phyloP scores from a whole-genome alignment of 192 early-diverging fungal species.

The Coemansia sp. region DNA sequence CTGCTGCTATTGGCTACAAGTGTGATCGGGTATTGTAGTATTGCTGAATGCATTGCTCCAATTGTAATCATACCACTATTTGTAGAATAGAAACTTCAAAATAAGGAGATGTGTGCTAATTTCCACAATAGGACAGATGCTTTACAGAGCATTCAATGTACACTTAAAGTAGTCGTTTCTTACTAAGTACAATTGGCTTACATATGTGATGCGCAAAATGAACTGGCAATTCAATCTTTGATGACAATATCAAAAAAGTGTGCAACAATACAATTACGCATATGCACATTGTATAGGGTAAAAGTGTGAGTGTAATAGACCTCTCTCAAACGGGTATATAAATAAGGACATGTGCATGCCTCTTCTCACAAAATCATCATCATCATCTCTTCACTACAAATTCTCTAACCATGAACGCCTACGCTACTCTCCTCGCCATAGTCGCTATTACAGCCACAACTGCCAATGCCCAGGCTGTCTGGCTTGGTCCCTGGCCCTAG shows the following conservation, averaged over 20 bases:
- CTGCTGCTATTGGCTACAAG: no score
- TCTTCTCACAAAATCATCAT: background rate
- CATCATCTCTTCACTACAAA: conserved; percentile 6
- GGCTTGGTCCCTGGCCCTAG: conserved; percentile 22
- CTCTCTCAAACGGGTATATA: background rate
- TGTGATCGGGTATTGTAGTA: no score
- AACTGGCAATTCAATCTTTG: background rate
- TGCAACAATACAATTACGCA: background rate
- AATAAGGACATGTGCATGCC: background rate
- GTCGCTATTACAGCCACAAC: conserved; percentile 14
- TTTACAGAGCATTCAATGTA: no score
- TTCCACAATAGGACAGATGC: no score
- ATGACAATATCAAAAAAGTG: background rate
- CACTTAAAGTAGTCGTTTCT: no score
- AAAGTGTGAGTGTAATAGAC: no score
- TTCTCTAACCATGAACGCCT: conserved; percentile 11
- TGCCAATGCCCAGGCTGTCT: conserved; percentile 20
- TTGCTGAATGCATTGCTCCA: no score
- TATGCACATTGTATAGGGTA: no score
- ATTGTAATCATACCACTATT: no score
- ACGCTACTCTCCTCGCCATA: conserved; percentile 17
- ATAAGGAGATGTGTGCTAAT: no score
- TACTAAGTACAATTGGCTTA: background rate
- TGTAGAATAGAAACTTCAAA: no score
- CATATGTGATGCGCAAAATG: background rate